A percentile compares a stretch with the other conserved stretches of the same genome.
These are phyloP conservation scores for Phytophthora foliorum DNA, from an alignment of 352 stramenopile genomes.

Conservation along the genomic window DNA sequence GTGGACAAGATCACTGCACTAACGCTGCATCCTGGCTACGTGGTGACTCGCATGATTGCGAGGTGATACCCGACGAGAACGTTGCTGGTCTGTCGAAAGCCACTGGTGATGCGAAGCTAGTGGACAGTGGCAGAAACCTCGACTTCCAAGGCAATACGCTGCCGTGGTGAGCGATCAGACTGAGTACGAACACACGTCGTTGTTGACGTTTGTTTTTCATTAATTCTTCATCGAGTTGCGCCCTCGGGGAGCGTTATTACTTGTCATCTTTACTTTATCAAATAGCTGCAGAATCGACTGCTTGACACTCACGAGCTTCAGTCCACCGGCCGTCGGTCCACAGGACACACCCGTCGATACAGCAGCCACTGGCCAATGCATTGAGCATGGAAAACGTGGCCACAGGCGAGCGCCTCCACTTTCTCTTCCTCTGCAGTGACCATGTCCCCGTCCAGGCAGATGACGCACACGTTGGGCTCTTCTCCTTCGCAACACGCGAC, in stretches of 20 bases:
- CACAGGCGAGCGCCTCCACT: conserved; percentile 42
- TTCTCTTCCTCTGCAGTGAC: not conserved
- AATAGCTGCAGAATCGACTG: too few species aligned
- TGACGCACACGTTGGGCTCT: conserved; percentile 38
- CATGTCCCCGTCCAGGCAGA: conserved; percentile 39
- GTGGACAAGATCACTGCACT: too few species aligned
- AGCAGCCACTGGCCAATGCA: conserved; percentile 50
- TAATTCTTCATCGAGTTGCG: not conserved
- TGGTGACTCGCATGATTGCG: too few species aligned
- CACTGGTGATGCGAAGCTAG: too few species aligned
- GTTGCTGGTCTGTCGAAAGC: too few species aligned
- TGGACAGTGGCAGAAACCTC: too few species aligned
- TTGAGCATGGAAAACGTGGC: conserved; percentile 48
- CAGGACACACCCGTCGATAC: conserved; percentile 43
- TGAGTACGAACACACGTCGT: too few species aligned
- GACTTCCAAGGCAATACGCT: conserved; percentile 26
- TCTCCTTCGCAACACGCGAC: not conserved
- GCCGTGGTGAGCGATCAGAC: conserved; percentile 1
- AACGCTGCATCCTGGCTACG: too few species aligned
- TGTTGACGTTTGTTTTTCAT: too few species aligned
- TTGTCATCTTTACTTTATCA: not conserved
- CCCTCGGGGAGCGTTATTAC: not conserved
- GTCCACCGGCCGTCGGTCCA: conserved; percentile 41
- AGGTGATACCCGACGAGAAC: too few species aligned
- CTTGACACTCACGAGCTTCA: not conserved